Conservation (phyloP, 2,329 filamentous ascomycete species). For the Colletotrichum echinochloae region DNA sequence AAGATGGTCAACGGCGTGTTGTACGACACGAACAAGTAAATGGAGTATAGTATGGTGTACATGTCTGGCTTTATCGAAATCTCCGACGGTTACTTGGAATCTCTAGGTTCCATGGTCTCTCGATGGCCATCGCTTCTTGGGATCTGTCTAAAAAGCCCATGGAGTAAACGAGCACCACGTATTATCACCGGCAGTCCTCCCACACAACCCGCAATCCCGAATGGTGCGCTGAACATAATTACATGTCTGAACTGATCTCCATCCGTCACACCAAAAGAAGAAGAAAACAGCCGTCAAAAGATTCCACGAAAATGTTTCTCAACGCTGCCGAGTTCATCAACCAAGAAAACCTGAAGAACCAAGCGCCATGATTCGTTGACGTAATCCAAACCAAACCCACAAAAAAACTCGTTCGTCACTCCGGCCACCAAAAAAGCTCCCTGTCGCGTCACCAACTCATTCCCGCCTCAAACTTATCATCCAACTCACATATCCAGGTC, state of each 20-base stretch:
- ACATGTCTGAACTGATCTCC: neutral
- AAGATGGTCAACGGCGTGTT: neutral
- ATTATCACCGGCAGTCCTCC: neutral
- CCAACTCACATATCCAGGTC: neutral
- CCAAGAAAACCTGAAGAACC: neutral
- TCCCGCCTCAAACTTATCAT: neutral
- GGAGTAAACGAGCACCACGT: neutral
- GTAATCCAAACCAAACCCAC: conserved; percentile 20
- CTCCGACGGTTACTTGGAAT: neutral
- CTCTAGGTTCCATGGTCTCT: too few relatives aligned
- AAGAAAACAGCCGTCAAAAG: too few relatives aligned
- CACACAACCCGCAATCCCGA: too few relatives aligned
- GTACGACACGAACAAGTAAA: neutral
- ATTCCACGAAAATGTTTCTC: too few relatives aligned
- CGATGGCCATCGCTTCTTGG: neutral
- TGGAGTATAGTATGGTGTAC: neutral
- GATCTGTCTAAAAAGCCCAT: too few relatives aligned
- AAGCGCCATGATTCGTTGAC: conserved; percentile 32
- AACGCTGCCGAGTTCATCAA: neutral
- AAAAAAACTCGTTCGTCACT: too few relatives aligned
- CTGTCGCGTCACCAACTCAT: neutral
- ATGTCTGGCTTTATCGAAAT: neutral
- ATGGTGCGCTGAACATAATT: neutral
- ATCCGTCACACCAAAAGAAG: neutral
- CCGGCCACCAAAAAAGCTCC: too few relatives aligned